phyloP scores from a whole-genome alignment of 805 yeast species.

The Candida corydali region DNA sequence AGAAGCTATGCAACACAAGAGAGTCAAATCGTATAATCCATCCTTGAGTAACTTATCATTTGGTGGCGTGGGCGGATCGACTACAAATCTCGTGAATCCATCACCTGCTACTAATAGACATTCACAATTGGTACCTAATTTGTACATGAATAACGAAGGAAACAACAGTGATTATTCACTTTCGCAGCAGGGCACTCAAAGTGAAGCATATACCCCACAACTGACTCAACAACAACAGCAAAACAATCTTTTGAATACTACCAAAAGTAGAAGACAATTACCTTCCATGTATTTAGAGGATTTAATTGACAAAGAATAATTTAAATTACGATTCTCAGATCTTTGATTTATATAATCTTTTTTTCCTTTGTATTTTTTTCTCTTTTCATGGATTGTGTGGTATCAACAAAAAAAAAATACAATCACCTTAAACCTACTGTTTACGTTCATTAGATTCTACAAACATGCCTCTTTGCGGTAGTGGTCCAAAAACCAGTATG shows the following conservation, averaged over 20 bases:
- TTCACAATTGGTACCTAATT: slow-evolving; percentile 29
- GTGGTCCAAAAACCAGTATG: slow-evolving; percentile 40
- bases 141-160: slow-evolving; percentile 37
- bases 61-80: slow-evolving; percentile 12
- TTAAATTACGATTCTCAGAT: background rate
- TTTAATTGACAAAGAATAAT: slow-evolving; percentile 36
- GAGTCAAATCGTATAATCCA: slow-evolving; percentile 23
- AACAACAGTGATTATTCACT: slow-evolving; percentile 29
- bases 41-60: slow-evolving; percentile 16
- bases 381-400: background rate
- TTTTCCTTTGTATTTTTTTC: background rate
- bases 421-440: slow-evolving; percentile 1
- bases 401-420: background rate
- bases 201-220: slow-evolving; percentile 8
- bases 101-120: slow-evolving; percentile 22
- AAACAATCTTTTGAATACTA: slow-evolving; percentile 6
- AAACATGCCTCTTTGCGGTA: slow-evolving; percentile 44
- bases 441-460: slow-evolving; percentile 4
- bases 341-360: background rate
- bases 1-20: slow-evolving; percentile 55
- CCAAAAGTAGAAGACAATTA: slow-evolving; percentile 30
- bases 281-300: slow-evolving; percentile 50
- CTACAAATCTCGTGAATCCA: slow-evolving; percentile 16
- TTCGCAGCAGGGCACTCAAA: slow-evolving; percentile 5
- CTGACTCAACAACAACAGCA: slow-evolving; percentile 7